Evolutionary conservation across 2,329 filamentous ascomycete genomes (phyloP).

Genomic region (Zopfia rhizophila): DNA sequence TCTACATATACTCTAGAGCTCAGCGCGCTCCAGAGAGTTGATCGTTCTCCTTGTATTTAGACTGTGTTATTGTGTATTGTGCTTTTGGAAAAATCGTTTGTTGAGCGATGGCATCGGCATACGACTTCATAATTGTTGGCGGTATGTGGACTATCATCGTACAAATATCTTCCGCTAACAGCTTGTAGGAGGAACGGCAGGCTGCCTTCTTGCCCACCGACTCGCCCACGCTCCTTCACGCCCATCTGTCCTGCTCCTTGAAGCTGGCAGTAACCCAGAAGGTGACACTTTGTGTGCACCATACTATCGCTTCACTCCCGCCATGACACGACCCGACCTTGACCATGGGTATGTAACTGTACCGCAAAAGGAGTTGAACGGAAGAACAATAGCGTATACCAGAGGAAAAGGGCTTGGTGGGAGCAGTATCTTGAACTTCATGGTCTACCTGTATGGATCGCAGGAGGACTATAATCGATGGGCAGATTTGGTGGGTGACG

Average conservation of each 20-base stretch:
- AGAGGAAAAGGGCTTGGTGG: constrained; percentile 63
- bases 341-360: constrained; percentile 62
- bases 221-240: constrained; percentile 60
- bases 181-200: constrained; percentile 66
- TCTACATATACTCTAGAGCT: no score
- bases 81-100: neutral
- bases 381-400: constrained; percentile 54
- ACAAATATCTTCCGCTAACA: neutral
- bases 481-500: constrained; percentile 66
- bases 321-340: constrained; percentile 58
- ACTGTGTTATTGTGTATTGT: neutral
- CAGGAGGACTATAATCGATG: constrained; percentile 71
- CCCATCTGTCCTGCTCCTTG: constrained; percentile 68
- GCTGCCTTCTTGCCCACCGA: constrained; percentile 64
- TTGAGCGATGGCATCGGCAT: constrained; percentile 33
- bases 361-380: constrained; percentile 53
- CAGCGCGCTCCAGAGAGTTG: no score
- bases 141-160: constrained; percentile 44
- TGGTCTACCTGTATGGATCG: constrained; percentile 59
- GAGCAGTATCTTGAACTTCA: constrained; percentile 58
- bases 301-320: constrained; percentile 63
- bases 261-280: constrained; percentile 68
- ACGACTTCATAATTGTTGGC: constrained; percentile 56
- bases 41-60: no score
- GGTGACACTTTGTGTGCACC: constrained; percentile 52